Conservation (phyloP, 805 yeast species). For the Candida sakaeoensis region DNA sequence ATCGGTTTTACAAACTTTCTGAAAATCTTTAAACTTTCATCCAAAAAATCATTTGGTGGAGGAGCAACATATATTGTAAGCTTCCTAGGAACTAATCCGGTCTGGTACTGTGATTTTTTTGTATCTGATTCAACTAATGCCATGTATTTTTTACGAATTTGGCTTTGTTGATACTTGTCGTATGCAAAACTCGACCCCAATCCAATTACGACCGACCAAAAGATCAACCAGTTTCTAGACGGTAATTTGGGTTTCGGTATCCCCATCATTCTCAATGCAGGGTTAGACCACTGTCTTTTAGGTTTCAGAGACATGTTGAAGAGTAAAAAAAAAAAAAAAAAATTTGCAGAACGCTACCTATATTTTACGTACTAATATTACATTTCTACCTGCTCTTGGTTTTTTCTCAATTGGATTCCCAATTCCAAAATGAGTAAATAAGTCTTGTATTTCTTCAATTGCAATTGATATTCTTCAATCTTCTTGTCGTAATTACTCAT, state of each 20-base stretch:
- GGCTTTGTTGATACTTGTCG: conserved; percentile 71
- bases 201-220: conserved; percentile 67
- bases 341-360: conserved; percentile 1
- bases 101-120: conserved; percentile 43
- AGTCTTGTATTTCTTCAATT: conserved; percentile 41
- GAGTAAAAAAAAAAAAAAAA: neutral
- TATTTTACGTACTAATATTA: neutral
- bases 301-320: conserved; percentile 2
- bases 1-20: conserved; percentile 82
- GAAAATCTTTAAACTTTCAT: conserved; percentile 68
- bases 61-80: conserved; percentile 86
- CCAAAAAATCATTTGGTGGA: conserved; percentile 91
- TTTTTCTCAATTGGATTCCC: conserved; percentile 40
- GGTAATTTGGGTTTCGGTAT: conserved; percentile 75
- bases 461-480: conserved; percentile 41
- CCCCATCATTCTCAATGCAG: conserved; percentile 84
- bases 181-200: conserved; percentile 74
- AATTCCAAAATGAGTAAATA: conserved; percentile 43
- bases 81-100: conserved; percentile 63
- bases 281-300: conserved; percentile 57
- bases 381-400: neutral
- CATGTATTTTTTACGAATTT: conserved; percentile 63
- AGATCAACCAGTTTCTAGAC: conserved; percentile 88
- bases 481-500: conserved; percentile 38
- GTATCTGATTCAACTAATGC: conserved; percentile 44